Evolutionary conservation across 1,284 basidiomycete species (phyloP).

Genomic region (Boletus mariae): DNA sequence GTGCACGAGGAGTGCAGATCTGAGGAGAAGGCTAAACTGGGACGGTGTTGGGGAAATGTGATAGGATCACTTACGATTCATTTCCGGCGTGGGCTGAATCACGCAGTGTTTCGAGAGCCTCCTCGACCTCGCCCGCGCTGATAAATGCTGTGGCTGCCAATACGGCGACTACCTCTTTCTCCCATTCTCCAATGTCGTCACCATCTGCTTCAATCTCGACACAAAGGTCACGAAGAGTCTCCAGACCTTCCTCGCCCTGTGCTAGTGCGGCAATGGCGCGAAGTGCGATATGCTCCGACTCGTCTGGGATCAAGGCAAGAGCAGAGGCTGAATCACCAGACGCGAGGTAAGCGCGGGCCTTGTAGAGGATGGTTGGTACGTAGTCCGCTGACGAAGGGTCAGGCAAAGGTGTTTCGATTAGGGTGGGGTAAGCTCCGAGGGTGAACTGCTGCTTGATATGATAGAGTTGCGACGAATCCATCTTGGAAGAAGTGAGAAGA

Average conservation of each 20-base stretch:
- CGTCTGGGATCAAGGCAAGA: constrained; percentile 52
- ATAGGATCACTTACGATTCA: constrained; percentile 52
- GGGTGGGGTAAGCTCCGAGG: constrained; percentile 67
- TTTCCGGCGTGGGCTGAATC: constrained; percentile 55
- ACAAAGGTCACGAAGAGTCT: constrained; percentile 79
- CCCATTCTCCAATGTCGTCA: constrained; percentile 60
- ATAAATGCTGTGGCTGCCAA: constrained; percentile 83
- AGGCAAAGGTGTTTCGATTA: constrained; percentile 53
- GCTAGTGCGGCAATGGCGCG: constrained; percentile 74
- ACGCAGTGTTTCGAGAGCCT: constrained; percentile 84
- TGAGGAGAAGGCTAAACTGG: constrained; percentile 29
- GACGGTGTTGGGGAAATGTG: constrained; percentile 3
- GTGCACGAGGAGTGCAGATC: constrained; percentile 78
- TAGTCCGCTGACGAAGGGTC: constrained; percentile 64
- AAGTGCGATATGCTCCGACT: constrained; percentile 61
- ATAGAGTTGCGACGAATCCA: constrained; percentile 83
- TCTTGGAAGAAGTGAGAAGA: constrained; percentile 24
- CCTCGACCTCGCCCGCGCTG: constrained; percentile 80
- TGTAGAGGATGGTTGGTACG: constrained; percentile 67
- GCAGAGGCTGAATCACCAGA: constrained; percentile 58
- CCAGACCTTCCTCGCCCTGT: constrained; percentile 61
- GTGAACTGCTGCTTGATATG: constrained; percentile 84
- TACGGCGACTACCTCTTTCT: constrained; percentile 70
- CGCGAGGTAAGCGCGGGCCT: constrained; percentile 82
- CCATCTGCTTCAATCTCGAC: constrained; percentile 79